Conservation (phyloP, 2,329 filamentous ascomycete genomes). For the Triangularia verruculosa region DNA sequence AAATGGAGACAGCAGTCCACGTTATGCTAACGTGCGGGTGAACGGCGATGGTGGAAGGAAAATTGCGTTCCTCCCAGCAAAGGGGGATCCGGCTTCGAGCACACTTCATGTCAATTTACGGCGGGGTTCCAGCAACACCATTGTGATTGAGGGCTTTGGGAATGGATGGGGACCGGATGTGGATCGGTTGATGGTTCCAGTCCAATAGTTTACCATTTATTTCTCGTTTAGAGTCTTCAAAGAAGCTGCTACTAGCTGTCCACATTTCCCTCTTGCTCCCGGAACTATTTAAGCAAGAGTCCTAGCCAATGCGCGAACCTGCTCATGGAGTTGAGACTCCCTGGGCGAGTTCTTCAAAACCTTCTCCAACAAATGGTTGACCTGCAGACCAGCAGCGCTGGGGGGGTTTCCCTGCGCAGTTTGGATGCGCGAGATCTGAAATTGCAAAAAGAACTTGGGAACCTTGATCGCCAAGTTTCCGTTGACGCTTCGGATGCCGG, state of each 20-base stretch:
- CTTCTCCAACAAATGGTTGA: slow-evolving; percentile 57
- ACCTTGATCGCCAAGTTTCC: slow-evolving; percentile 57
- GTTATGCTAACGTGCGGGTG: slow-evolving; percentile 54
- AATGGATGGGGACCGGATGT: slow-evolving; percentile 49
- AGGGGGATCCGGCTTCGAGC: slow-evolving; percentile 43
- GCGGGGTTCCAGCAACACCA: slow-evolving; percentile 44
- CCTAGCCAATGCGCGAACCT: slow-evolving; percentile 45
- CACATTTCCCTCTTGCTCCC: background rate
- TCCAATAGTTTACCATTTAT: slow-evolving; percentile 20
- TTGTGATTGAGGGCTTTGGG: slow-evolving; percentile 44
- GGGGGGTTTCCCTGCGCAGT: slow-evolving; percentile 57
- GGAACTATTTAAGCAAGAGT: slow-evolving; percentile 16
- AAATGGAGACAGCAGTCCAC: slow-evolving; percentile 52
- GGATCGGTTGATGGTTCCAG: slow-evolving; percentile 53
- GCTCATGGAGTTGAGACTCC: slow-evolving; percentile 49
- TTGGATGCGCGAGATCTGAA: slow-evolving; percentile 58
- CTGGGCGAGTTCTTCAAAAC: slow-evolving; percentile 53
- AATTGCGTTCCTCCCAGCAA: slow-evolving; percentile 54
- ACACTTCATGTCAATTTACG: slow-evolving; percentile 48
- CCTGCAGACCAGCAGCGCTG: slow-evolving; percentile 48
- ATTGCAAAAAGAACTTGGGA: slow-evolving; percentile 61
- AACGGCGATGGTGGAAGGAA: slow-evolving; percentile 49
- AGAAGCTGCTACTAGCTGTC: too few species aligned
- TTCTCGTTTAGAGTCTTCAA: too few species aligned
- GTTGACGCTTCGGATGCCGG: slow-evolving; percentile 52